phyloP scores from a whole-genome alignment of 148 eudicot species.

The Agrostemma githago region DNA sequence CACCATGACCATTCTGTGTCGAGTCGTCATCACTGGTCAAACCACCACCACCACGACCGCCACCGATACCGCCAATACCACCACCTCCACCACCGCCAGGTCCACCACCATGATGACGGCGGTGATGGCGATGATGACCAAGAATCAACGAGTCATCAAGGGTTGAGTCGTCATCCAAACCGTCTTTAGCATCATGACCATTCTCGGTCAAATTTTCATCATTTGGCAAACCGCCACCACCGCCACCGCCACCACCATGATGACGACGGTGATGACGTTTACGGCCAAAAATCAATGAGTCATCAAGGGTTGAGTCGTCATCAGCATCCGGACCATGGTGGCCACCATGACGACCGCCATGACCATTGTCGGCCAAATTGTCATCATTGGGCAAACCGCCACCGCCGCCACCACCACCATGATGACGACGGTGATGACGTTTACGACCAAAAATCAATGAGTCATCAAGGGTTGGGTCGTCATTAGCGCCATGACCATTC shows the following conservation, averaged over 20 bases:
- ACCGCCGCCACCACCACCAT: background rate
- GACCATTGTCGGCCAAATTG: background rate
- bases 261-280: conserved; percentile 1
- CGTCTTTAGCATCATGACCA: background rate
- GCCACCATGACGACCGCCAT: background rate
- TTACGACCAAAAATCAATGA: background rate
- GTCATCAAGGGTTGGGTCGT: background rate
- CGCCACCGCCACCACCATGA: background rate
- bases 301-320: background rate
- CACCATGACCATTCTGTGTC: background rate
- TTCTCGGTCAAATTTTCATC: background rate
- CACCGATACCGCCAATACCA: background rate
- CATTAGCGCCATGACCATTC: background rate
- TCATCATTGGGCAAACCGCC: background rate
- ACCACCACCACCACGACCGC: background rate
- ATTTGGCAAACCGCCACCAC: background rate
- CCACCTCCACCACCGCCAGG: background rate
- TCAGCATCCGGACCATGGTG: background rate
- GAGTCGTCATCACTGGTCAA: background rate
- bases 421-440: conserved; percentile 1
- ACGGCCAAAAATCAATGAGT: background rate
- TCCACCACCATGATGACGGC: background rate
- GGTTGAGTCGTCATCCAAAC: background rate
- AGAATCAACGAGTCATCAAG: background rate
- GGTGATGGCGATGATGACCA: background rate